These are phyloP conservation scores for Acanthamoeba healyi DNA, from an alignment of 208 protist genomes.

Conservation along the genomic window DNA sequence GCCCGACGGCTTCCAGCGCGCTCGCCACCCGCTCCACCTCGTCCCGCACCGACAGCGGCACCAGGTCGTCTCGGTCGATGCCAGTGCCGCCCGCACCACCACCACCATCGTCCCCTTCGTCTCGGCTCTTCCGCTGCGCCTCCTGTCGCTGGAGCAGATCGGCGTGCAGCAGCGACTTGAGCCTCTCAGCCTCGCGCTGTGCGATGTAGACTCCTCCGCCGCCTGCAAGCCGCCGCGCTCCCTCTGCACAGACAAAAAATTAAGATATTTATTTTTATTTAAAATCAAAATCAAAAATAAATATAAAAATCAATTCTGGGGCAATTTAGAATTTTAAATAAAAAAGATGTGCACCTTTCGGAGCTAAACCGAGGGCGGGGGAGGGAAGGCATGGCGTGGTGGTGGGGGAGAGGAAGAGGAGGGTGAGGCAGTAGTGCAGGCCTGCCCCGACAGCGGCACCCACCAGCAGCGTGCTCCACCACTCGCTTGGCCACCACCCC, in stretches of 20 bases:
- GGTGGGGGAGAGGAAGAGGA: not conserved
- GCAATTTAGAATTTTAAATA: not conserved
- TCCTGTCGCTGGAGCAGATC: not conserved
- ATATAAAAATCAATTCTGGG: not conserved
- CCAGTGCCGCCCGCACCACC: not conserved
- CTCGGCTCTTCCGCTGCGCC: not conserved
- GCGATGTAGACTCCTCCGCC: not conserved
- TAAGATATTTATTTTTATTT: not conserved
- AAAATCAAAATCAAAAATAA: not conserved
- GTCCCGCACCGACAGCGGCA: not conserved
- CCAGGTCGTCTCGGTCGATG: not conserved
- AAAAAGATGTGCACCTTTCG: not conserved
- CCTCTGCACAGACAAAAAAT: no score
- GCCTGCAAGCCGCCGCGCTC: no score
- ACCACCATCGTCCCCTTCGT: not conserved
- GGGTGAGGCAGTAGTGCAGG: not conserved
- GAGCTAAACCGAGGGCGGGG: not conserved
- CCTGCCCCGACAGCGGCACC: not conserved
- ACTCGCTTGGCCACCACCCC: no score
- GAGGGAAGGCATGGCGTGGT: not conserved
- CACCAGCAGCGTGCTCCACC: not conserved
- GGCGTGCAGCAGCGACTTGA: not conserved
- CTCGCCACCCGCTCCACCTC: constrained; percentile 50
- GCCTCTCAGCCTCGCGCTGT: not conserved
- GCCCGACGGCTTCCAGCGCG: not conserved